Evolutionary conservation across 225 moss, liverwort and hornwort species (phyloP), one percentile per base, ranked within the genome.

Genomic region (Pseudisothecium myosuroides): DNA sequence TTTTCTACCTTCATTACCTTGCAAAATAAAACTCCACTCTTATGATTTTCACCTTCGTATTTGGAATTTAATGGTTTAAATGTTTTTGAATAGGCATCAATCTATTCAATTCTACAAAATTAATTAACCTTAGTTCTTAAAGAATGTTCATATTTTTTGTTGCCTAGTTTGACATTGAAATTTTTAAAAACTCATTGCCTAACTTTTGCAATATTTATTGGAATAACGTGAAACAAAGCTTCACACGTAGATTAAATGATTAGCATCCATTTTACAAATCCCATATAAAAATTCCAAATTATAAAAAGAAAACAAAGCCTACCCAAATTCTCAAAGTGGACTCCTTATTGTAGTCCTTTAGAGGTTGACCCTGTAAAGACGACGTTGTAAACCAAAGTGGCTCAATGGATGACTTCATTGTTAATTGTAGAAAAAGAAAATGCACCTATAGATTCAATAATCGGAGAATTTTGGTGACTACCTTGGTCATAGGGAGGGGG

Each of bases 191-290:
- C 4, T 23, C 47, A n/a, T n/a, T n/a, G n/a, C n/a, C 0, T 16
- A 16, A 45, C 0, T 73, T 45, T 17, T 3, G 2, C 17, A 6
- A 29, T 29, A 11, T 28, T 45, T 17, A 50, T 50, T 73, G 0
- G 0, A 73, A 73, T 45, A 6, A 45, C 0, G 1, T 17, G 0
- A 73, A 73, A 17, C 6, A 45, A 47, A 45, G 4, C 2, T 43
- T 17, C 2, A 11, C 11, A 29, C 0, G 0, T 47, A 47, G 45
- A 17, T 17, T 28, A 16, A 11, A 29, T 29, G 10, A 17, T 45
- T 29, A 73, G 17, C 28, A 73, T 73, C 9, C 45, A 45, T 45
- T 6, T 10, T 11, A 10, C 16, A 14, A 9, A 14, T 2, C 29
- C 11, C 11, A 73, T 47, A 29, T 17, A 45, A 73, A 73, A 73